Evolutionary conservation across 441 rosid genomes (phyloP), one percentile per base, ranked within the genome.

Genomic region (Viola pubescens): DNA sequence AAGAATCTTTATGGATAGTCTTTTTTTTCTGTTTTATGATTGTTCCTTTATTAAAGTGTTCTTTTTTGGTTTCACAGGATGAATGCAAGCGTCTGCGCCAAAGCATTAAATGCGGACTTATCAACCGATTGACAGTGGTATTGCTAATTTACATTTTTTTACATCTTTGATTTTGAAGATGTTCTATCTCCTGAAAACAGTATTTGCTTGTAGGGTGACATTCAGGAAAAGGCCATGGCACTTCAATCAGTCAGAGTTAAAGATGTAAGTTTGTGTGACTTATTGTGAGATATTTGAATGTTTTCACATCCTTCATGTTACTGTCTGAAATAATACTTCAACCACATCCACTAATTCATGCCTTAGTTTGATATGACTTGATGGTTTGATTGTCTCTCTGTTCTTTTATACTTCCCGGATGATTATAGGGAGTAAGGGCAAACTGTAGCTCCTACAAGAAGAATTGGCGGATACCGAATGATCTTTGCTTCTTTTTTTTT

Each of bases 71-170:
- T 44, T 80, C 41, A 67, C 72, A 94, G 98, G 98, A 94, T 74
- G 98, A 94, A 83, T 89, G 96, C 80, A 89, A 86, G 70, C 95
- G 98, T 38, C 78, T 92, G 45, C 90, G 94, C 58, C 98, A 92
- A 74, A 89, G 98, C 85, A 94, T 92, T 64, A 94, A 86, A 68
- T 89, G 94, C 71, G 95, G 96, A 67, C 82, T 94, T 58, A 84
- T 89, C 73, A 81, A 77, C 68, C 82, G 91, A 60, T 69, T 94
- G 73, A 83, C 90, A 47, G 91, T 94, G 96, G 97, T 94, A 82
- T 80, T 66, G 34, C 50, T 48, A 55, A 59, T 46, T 56, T 54
- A 54, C 50, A 62, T 55, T 45, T 46, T 54, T 9, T 66, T 50
- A 9, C 54, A 9, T 49, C 43, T 52, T 44, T 56, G 34, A 60